Evolutionary conservation across 2,329 filamentous ascomycete species (phyloP).

Genomic region (Trichoderma semiorbis): DNA sequence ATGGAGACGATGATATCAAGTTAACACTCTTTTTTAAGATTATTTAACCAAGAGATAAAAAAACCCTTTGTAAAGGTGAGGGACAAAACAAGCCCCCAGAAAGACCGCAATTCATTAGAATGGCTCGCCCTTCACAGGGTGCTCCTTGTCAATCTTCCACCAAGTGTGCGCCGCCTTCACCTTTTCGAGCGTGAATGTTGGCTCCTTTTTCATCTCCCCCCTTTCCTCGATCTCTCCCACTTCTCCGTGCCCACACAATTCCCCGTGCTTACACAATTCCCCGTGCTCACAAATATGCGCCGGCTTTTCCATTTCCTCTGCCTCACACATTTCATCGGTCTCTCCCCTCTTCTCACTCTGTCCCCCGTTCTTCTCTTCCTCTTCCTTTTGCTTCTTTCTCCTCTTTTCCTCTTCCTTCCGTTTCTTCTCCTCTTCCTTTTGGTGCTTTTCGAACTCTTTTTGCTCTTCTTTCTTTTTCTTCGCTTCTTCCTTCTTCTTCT

Average conservation of each 20-base stretch:
- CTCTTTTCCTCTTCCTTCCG: background rate
- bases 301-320: no score
- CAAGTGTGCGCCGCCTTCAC: background rate
- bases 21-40: background rate
- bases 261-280: no score
- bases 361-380: background rate
- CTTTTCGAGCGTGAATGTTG: background rate
- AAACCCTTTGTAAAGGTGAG: background rate
- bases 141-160: background rate
- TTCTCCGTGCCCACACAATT: no score
- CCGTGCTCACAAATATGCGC: no score
- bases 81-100: background rate
- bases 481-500: background rate
- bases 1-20: background rate
- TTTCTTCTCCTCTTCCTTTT: background rate
- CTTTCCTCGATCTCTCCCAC: background rate
- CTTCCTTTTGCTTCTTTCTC: background rate
- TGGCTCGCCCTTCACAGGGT: background rate
- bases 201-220: background rate
- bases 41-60: background rate
- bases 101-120: background rate
- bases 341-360: background rate
- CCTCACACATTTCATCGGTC: no score
- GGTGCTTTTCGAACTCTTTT: background rate
- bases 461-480: background rate